A percentile compares a stretch with the other conserved stretches of the same genome.
Conservation (phyloP, 106 monocot genomes). For the Platanthera zijinensis region DNA sequence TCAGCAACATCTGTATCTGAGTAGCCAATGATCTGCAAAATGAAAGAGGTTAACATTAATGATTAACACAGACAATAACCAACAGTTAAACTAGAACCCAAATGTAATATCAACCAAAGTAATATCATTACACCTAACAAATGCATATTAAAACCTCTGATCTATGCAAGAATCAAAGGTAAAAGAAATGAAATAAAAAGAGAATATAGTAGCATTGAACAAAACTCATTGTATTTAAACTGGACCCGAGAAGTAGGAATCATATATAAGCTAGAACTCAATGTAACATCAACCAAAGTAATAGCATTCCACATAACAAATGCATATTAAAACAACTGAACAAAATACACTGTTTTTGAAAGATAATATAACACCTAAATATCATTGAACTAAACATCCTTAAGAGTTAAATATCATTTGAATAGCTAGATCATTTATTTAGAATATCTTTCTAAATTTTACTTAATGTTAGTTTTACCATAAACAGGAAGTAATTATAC, state of each 20-base stretch:
- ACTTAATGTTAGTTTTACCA: background rate
- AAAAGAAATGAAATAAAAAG: background rate
- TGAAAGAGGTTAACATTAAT: background rate
- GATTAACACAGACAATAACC: background rate
- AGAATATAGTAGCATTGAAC: background rate
- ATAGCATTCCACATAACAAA: too few species aligned
- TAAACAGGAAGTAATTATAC: background rate
- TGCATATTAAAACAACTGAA: too few species aligned
- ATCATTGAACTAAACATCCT: background rate
- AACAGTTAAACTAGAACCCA: background rate
- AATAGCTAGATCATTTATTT: background rate
- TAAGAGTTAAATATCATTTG: background rate
- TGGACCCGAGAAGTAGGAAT: too few species aligned
- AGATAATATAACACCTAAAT: background rate
- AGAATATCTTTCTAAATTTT: background rate
- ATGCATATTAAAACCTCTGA: background rate
- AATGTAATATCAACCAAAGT: background rate
- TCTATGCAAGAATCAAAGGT: background rate
- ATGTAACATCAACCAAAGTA: too few species aligned
- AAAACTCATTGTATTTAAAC: background rate
- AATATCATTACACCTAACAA: too few species aligned
- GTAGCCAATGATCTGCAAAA: conserved; percentile 81
- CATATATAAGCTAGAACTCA: too few species aligned
- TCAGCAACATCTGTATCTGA: conserved; percentile 98
- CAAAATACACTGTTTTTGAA: background rate